phyloP scores from a whole-genome alignment of 352 stramenopile species.

The Thraustochytrium striatum region DNA sequence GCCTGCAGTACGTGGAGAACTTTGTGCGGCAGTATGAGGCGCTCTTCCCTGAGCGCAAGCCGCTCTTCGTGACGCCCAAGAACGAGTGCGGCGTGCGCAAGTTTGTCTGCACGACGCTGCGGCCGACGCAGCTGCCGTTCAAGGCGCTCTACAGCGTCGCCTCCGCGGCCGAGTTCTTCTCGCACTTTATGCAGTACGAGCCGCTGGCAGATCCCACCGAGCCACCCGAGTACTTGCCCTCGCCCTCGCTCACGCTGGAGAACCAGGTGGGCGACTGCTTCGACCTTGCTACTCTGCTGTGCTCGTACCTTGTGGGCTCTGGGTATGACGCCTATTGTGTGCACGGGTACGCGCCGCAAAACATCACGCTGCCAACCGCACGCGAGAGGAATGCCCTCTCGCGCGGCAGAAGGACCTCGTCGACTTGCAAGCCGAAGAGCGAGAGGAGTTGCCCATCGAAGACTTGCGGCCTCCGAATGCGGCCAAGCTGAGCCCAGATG shows the following conservation, averaged over 20 bases:
- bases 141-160: slow-evolving; percentile 83
- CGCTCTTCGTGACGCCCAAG: slow-evolving; percentile 76
- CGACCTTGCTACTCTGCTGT: slow-evolving; percentile 79
- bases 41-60: slow-evolving; percentile 70
- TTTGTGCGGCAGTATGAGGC: slow-evolving; percentile 81
- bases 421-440: background rate
- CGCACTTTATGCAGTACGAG: slow-evolving; percentile 84
- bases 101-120: slow-evolving; percentile 88
- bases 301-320: slow-evolving; percentile 81
- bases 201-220: slow-evolving; percentile 74
- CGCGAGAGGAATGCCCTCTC: slow-evolving; percentile 61
- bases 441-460: background rate
- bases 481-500: background rate
- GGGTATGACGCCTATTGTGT: slow-evolving; percentile 92
- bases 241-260: slow-evolving; percentile 73
- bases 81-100: slow-evolving; percentile 87
- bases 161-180: slow-evolving; percentile 76
- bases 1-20: slow-evolving; percentile 83
- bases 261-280: slow-evolving; percentile 83
- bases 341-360: slow-evolving; percentile 73
- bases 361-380: slow-evolving; percentile 84
- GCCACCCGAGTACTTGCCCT: slow-evolving; percentile 66
- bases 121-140: slow-evolving; percentile 82
- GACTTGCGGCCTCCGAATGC: slow-evolving; percentile 6
- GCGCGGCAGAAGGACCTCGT: background rate